These are phyloP conservation scores for Vaccinium vitisidaea DNA, from an alignment of 148 eudicot species.

Conservation along the genomic window DNA sequence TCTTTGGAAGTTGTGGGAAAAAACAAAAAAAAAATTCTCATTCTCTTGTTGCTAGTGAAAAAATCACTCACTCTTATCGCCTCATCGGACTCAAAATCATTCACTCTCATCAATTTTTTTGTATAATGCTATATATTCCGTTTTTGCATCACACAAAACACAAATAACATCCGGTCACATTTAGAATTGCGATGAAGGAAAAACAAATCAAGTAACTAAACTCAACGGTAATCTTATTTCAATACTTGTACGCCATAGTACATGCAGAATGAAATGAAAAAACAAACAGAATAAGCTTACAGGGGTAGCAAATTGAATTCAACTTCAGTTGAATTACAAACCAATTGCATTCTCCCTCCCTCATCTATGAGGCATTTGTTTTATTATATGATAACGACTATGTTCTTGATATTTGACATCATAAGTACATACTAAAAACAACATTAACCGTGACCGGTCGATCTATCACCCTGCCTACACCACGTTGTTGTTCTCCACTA, in stretches of 20 bases:
- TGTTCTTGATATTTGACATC: not conserved
- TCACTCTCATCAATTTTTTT: too few species aligned
- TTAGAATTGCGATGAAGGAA: not conserved
- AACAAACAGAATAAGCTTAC: not conserved
- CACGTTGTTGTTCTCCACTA: not conserved
- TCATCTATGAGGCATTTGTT: too few species aligned
- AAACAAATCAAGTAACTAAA: not conserved
- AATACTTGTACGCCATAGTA: not conserved
- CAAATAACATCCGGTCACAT: too few species aligned
- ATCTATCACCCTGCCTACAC: not conserved
- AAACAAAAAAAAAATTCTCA: too few species aligned
- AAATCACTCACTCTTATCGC: too few species aligned
- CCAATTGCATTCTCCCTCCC: not conserved
- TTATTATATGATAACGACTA: too few species aligned
- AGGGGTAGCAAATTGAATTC: slow-evolving; percentile 12
- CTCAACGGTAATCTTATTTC: not conserved
- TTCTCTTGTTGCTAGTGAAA: too few species aligned
- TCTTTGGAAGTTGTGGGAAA: too few species aligned
- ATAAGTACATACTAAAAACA: not conserved
- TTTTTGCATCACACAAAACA: too few species aligned
- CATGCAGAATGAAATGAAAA: not conserved
- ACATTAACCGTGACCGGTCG: not conserved
- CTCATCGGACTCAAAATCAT: too few species aligned
- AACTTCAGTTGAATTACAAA: slow-evolving; percentile 24
- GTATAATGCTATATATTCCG: too few species aligned